Evolutionary conservation across 2,329 filamentous ascomycete species (phyloP).

Genomic region (Monosporascus sp.): DNA sequence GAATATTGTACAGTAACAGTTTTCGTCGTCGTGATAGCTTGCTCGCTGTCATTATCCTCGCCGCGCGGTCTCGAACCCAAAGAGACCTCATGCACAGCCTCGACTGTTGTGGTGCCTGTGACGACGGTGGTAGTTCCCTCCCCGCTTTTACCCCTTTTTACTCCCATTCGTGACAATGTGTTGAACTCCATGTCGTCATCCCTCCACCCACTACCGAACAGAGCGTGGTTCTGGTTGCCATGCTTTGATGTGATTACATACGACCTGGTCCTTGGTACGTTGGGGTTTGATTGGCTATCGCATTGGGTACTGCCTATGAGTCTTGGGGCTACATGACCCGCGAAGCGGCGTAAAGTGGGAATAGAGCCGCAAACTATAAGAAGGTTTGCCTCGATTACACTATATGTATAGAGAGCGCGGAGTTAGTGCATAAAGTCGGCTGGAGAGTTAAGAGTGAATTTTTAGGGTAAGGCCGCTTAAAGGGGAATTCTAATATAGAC

Average conservation of each 20-base stretch:
- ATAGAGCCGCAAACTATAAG: conserved; percentile 24
- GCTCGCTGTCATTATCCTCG: background rate
- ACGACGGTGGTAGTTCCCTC: background rate
- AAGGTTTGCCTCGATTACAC: conserved; percentile 23
- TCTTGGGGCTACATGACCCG: conserved; percentile 17
- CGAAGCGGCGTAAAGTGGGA: conserved; percentile 22
- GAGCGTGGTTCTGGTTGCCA: background rate
- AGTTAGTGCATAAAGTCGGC: background rate
- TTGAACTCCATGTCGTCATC: background rate
- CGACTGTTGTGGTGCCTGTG: background rate
- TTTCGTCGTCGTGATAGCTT: conserved; percentile 3
- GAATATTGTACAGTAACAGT: conserved; percentile 1
- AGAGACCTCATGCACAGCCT: background rate
- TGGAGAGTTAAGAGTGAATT: too few relatives aligned
- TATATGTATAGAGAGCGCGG: background rate
- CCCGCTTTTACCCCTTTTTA: background rate
- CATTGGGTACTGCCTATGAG: background rate
- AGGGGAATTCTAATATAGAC: background rate
- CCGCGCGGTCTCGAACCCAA: background rate
- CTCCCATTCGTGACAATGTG: background rate
- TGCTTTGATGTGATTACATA: background rate
- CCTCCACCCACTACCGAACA: background rate
- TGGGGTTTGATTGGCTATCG: background rate
- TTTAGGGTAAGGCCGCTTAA: too few relatives aligned
- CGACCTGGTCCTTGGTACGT: background rate